A percentile compares a stretch with the other conserved stretches of the same genome.
These are phyloP conservation scores for Epithele typhae DNA, from an alignment of 768 basidiomycete species.

Conservation along the genomic window DNA sequence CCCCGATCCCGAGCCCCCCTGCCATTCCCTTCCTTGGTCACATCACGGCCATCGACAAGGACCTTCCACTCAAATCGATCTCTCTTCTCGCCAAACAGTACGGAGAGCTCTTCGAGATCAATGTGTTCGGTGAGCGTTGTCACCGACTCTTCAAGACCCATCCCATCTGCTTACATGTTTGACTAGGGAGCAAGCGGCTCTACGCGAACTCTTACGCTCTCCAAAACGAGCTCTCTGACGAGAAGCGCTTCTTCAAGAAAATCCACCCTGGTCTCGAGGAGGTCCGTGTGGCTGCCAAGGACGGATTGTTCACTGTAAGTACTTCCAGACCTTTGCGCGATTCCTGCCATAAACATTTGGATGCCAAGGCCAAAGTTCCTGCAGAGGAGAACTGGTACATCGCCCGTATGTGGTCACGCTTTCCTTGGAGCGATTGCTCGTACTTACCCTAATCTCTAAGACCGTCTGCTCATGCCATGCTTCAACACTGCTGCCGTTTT, in stretches of 20 bases:
- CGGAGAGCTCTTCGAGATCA: constrained; percentile 38
- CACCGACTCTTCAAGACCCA: constrained; percentile 36
- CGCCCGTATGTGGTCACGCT: constrained; percentile 33
- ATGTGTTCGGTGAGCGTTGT: constrained; percentile 27
- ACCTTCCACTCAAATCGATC: constrained; percentile 32
- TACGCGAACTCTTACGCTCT: constrained; percentile 26
- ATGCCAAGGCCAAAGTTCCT: constrained; percentile 4
- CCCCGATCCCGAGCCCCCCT: constrained; percentile 38
- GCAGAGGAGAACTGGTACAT: constrained; percentile 45
- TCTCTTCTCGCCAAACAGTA: constrained; percentile 33
- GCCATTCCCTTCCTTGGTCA: constrained; percentile 40
- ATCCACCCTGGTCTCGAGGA: constrained; percentile 30
- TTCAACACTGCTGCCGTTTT: constrained; percentile 38
- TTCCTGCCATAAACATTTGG: no score
- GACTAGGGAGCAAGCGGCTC: neutral
- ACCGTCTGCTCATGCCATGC: constrained; percentile 36
- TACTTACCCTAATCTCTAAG: constrained; percentile 10
- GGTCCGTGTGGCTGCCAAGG: constrained; percentile 34
- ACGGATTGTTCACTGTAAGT: constrained; percentile 39
- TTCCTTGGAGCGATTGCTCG: no score
- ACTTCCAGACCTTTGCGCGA: constrained; percentile 5
- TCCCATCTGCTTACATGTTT: constrained; percentile 25
- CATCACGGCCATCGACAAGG: constrained; percentile 28
- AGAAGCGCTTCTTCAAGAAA: constrained; percentile 38
- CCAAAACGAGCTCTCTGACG: constrained; percentile 38